A percentile compares a stretch with the other conserved stretches of the same genome.
Evolutionary conservation across 1,139 yeast species (phyloP).

Genomic region (Yamadazyma diospyri): DNA sequence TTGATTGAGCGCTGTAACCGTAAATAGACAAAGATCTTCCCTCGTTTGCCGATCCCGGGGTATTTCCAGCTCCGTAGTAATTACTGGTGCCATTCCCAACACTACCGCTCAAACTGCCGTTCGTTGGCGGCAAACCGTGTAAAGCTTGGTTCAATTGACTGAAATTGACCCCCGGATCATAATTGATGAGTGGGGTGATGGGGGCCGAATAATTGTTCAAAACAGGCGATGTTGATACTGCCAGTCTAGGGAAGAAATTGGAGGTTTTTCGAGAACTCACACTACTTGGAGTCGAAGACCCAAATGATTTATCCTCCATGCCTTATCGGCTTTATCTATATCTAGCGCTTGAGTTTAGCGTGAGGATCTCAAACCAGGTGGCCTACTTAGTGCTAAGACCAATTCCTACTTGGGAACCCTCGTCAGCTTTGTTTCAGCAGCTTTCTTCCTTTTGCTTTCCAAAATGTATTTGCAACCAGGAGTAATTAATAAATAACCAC

Average conservation of each 20-base stretch:
- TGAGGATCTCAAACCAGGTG: too few relatives aligned
- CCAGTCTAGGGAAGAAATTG: conserved; percentile 15
- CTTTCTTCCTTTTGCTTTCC: too few relatives aligned
- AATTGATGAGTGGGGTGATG: conserved; percentile 14
- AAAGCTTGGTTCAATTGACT: conserved; percentile 5
- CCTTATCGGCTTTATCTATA: too few relatives aligned
- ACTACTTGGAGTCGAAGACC: conserved; percentile 12
- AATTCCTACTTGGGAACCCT: too few relatives aligned
- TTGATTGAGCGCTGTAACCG: conserved; percentile 8
- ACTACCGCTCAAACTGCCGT: too few relatives aligned
- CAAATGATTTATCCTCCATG: conserved; percentile 8
- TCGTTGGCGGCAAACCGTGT: not conserved
- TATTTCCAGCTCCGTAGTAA: too few relatives aligned
- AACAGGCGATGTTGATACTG: conserved; percentile 8
- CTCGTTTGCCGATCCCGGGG: not conserved
- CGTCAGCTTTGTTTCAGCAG: too few relatives aligned
- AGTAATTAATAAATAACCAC: conserved; percentile 2
- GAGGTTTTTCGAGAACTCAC: conserved; percentile 16
- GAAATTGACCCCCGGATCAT: conserved; percentile 2
- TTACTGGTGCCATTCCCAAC: too few relatives aligned
- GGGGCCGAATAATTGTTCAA: conserved; percentile 14
- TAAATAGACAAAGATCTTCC: not conserved
- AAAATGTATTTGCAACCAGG: conserved; percentile 1
- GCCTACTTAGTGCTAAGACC: too few relatives aligned
- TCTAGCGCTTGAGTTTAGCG: too few relatives aligned